Evolutionary conservation across 2,329 filamentous ascomycete species (phyloP).

Genomic region (Metarhizium guizhouense): DNA sequence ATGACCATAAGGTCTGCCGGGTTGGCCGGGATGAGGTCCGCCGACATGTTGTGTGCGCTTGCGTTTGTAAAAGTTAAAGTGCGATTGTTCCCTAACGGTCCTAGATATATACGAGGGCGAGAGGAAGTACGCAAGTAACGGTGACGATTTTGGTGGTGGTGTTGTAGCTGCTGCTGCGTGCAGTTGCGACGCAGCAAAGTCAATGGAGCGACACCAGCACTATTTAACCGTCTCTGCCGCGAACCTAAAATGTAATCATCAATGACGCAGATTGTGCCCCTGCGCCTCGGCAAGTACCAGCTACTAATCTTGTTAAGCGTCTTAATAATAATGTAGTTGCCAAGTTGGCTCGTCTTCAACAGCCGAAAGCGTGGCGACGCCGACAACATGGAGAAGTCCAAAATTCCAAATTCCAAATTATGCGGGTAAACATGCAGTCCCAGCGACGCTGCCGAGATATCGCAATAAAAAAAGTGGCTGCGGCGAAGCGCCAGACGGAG

Average conservation of each 20-base stretch:
- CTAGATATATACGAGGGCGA: background rate
- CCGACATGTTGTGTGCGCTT: slow-evolving; percentile 39
- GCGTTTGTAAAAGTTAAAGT: slow-evolving; percentile 9
- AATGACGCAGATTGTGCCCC: slow-evolving; percentile 1
- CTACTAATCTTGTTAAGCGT: background rate
- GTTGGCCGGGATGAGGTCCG: slow-evolving; percentile 57
- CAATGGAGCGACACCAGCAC: background rate
- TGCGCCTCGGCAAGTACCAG: background rate
- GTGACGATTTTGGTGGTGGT: background rate
- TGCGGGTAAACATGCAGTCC: background rate
- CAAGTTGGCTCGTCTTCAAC: background rate
- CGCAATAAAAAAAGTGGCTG: too few species aligned
- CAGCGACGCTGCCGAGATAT: too few species aligned
- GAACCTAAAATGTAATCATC: slow-evolving; percentile 1
- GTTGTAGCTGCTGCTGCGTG: background rate
- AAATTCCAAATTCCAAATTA: background rate
- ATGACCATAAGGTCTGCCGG: slow-evolving; percentile 85
- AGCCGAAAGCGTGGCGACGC: background rate
- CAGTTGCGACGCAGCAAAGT: background rate
- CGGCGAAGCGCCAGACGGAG: too few species aligned
- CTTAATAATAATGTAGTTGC: background rate
- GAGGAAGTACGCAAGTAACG: background rate
- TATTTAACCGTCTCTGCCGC: background rate
- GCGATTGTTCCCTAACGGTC: background rate
- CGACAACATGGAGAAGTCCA: background rate